Conservation (phyloP, 1,284 basidiomycete species). For the Cutaneotrichosporon dermatis region DNA sequence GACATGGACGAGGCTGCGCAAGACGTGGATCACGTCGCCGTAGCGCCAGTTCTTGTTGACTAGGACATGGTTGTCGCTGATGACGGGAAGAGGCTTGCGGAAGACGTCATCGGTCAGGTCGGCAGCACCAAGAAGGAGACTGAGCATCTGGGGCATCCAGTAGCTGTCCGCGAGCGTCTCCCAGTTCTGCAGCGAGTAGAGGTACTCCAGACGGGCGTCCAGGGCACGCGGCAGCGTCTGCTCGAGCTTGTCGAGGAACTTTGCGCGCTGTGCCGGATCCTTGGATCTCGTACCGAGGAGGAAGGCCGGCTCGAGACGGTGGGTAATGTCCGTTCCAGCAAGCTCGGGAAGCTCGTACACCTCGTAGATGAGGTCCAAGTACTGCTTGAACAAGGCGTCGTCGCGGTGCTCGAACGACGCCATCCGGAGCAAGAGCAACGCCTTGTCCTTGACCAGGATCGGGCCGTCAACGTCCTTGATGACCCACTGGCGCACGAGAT, state of each 20-base stretch:
- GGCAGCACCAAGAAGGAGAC: constrained; percentile 80
- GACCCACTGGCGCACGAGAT: constrained; percentile 84
- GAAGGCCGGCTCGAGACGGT: constrained; percentile 89
- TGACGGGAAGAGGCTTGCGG: constrained; percentile 15
- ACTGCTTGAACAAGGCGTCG: constrained; percentile 73
- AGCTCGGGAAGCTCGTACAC: constrained; percentile 86
- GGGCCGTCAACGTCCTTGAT: constrained; percentile 66
- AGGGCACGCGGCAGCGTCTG: constrained; percentile 79
- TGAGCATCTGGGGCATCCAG: constrained; percentile 90
- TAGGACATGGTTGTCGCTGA: constrained; percentile 27
- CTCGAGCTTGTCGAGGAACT: constrained; percentile 89
- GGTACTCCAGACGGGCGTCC: constrained; percentile 78
- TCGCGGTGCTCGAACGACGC: constrained; percentile 76
- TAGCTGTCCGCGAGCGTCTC: constrained; percentile 88
- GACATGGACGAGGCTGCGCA: constrained; percentile 78
- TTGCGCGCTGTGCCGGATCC: constrained; percentile 72
- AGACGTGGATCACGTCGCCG: constrained; percentile 64
- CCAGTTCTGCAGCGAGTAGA: constrained; percentile 94
- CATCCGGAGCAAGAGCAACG: constrained; percentile 86
- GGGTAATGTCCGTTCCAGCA: constrained; percentile 87
- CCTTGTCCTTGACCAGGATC: constrained; percentile 95
- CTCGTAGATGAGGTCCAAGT: constrained; percentile 85
- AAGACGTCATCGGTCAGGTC: constrained; percentile 57
- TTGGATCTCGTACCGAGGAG: constrained; percentile 83
- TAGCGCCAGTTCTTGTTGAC: constrained; percentile 38